Evolutionary conservation across 495 filamentous ascomycete genomes (phyloP), one percentile per base, ranked within the genome.

Genomic region (Xylaria castorea): DNA sequence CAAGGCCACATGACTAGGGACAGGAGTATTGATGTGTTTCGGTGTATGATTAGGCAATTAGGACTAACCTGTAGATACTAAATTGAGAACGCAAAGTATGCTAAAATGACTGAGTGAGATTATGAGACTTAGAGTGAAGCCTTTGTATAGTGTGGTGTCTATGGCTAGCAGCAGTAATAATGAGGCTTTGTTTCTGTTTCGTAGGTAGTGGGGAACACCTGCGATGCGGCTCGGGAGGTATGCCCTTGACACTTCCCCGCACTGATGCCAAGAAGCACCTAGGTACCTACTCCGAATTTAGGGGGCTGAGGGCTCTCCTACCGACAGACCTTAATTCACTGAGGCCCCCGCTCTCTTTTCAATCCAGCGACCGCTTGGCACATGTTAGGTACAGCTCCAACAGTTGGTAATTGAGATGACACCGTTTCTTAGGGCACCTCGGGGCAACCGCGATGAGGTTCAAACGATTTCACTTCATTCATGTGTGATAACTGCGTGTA

Each of bases 51-150:
- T 71, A 57, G 36, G 60, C 36, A 63, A 51, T 7, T 77, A 75
- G 73, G 73, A 77, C 73, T 77, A 79, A 77, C 72, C 63, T 38
- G 73, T 77, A 79, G 77, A 75, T 69, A 73, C 58, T 11, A 53
- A 65, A 71, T 65, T 71, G 60, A 65, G 30, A 57, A 22, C 30
- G 16, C 14, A 57, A 53, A 64, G 11, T 9, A 2, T 53, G 42
- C 36, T 9, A 12, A 48, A 50, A 32, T 42, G 30, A 61, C 46
- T 22, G 14, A 4, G 34, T 12, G 25, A 3, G 18, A 50, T 5
- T 66, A 6, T 22, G 16, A 8, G 18, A 50, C 22, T 65, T 6
- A 5, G 6, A 44, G 38, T 34, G 38, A 42, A 44, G 22, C n/a
- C 20, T 25, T 14, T 6, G 16, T 27, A 44, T 25, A 16, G 22